Base-by-base conservation (phyloP, 495 filamentous ascomycete genomes). In the Penicillium paxilli region DNA sequence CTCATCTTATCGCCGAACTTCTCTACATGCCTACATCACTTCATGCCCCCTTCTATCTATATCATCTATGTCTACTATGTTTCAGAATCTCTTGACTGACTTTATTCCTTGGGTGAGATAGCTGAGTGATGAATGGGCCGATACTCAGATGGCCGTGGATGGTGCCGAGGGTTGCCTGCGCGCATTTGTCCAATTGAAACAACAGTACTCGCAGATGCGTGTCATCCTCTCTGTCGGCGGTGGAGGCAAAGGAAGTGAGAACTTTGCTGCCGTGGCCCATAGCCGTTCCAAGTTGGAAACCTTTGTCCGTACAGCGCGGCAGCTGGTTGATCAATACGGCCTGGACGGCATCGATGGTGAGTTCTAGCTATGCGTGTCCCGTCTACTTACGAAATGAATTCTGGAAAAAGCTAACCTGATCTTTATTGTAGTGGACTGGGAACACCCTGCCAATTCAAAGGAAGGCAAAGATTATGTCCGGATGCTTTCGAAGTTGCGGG, bases 271-370 rank as follows among this genome's bases (percentile, higher is more conserved):
- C 37, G 89, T 92, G 33, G 87, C 92, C 35, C 78, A 80, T 20
- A 83, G 79, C 67, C 72, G 78, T 20, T 65, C 80, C 17, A 67
- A 79, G 1, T 72, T 87, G 51, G 84, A 90, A 53, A 87, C 76
- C 47, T 94, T 96, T 73, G 89, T 83, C 11, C 78, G 79, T 28
- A 86, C 85, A n/a, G 87, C 87, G 8, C 80, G 80, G 47, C 82
- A 79, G 17, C 69, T 96, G 53, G 84, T 93, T 7, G 83, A 91
- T 52, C 78, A 85, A 35, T 92, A 86, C 42, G 87, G 83, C 2
- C 74, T 96, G 2, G 90, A 96, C 69, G 92, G 92, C 3, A 86
- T 96, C 55, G 92, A 96, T 67, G 84, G 91, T 96, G 75, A 33
- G 51, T 49, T 9, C 14, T 44, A 9, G 28, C 54, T 54, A 16